Percentiles rank a stretch among this genome's conserved stretches.
Conservation (phyloP, 2,329 filamentous ascomycete species). For the Colletotrichum plurivorum region DNA sequence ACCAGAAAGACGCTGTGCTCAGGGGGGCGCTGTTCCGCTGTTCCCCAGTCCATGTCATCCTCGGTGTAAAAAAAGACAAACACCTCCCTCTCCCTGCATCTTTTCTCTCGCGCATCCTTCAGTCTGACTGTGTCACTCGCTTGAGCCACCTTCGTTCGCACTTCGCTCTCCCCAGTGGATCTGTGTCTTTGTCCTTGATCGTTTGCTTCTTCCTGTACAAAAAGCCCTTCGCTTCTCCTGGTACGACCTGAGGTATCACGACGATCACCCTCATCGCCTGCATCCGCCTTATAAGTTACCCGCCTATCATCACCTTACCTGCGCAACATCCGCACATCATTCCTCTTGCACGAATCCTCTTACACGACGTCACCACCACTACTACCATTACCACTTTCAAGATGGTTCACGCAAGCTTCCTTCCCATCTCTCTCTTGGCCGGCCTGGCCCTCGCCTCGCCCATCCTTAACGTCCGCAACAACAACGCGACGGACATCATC, state of each 20-base stretch:
- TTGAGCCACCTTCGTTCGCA: slow-evolving; percentile 22
- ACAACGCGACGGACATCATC: slow-evolving; percentile 57
- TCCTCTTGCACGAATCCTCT: slow-evolving; percentile 2
- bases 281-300: neutral
- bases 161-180: neutral
- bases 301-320: neutral
- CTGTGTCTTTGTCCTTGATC: slow-evolving; percentile 7
- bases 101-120: slow-evolving; percentile 6
- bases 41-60: slow-evolving; percentile 19
- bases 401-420: slow-evolving; percentile 48
- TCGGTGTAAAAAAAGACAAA: slow-evolving; percentile 27
- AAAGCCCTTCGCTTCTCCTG: slow-evolving; percentile 13
- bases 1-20: slow-evolving; percentile 34
- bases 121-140: slow-evolving; percentile 34
- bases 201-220: slow-evolving; percentile 18
- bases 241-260: slow-evolving; percentile 1
- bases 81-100: slow-evolving; percentile 9
- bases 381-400: slow-evolving; percentile 6
- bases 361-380: slow-evolving; percentile 32
- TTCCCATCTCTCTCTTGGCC: slow-evolving; percentile 46
- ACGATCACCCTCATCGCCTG: slow-evolving; percentile 11
- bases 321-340: slow-evolving; percentile 1
- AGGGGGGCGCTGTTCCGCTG: slow-evolving; percentile 26
- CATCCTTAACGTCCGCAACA: slow-evolving; percentile 27
- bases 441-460: slow-evolving; percentile 45